Conservation (phyloP, 768 basidiomycete genomes). For the Rhodotorula babjevae region DNA sequence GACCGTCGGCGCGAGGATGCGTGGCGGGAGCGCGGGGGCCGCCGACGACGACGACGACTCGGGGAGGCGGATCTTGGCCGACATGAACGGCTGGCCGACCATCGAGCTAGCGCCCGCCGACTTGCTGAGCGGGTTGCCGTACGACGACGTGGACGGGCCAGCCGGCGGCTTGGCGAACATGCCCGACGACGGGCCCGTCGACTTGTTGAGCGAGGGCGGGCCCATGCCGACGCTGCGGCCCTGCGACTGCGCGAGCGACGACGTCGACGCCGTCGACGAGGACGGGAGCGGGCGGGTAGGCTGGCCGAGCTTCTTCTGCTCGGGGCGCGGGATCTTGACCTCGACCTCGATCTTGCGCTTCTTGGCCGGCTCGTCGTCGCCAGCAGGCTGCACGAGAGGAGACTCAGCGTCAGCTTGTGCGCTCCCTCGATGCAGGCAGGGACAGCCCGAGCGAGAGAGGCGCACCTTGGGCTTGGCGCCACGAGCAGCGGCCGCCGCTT, state of each 20-base stretch:
- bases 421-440: too few species aligned
- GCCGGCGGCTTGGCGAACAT: conserved; percentile 10
- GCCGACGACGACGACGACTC: background rate
- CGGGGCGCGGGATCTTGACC: conserved; percentile 55
- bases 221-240: conserved; percentile 47
- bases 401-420: background rate
- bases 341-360: conserved; percentile 63
- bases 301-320: conserved; percentile 58
- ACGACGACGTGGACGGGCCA: background rate
- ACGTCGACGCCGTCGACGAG: conserved; percentile 12
- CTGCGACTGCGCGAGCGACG: conserved; percentile 24
- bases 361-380: conserved; percentile 65
- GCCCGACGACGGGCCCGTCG: conserved; percentile 3
- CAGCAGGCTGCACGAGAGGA: background rate
- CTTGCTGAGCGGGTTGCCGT: conserved; percentile 11
- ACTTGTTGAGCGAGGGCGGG: conserved; percentile 42
- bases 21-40: conserved; percentile 50
- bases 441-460: too few species aligned
- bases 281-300: conserved; percentile 40
- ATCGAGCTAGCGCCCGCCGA: conserved; percentile 63
- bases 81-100: conserved; percentile 46
- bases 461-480: conserved; percentile 31
- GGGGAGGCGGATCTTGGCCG: conserved; percentile 20
- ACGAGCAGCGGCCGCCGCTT: conserved; percentile 1
- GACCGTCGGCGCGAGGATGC: conserved; percentile 56